Evolutionary conservation across 768 basidiomycete species (phyloP), one percentile per base, ranked within the genome.

Genomic region (Amanita rubescens): DNA sequence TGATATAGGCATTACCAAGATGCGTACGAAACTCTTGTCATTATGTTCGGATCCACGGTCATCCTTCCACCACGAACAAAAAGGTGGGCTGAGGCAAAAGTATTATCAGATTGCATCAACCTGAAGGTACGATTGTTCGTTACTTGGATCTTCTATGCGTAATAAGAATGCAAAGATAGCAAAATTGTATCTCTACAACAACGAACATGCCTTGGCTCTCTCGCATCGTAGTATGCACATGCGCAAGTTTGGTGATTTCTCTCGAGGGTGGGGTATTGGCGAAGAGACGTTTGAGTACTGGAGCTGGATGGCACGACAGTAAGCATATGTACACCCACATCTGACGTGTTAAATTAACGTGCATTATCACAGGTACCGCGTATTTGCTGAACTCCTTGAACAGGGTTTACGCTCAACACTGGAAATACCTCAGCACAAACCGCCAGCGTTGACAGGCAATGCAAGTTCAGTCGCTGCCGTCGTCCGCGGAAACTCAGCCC

Each of bases 21-120:
- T 61, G 92, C 91, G 11, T 95, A 95, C 71, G 79, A 79, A 33
- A 85, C 79, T 48, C 73, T 97, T 3, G 75, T 84, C 46, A 83
- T 87, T 53, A 93, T 96, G 87, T 95, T 97, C 63, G 83, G 85
- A 2, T 92, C 91, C 6, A 87, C 87, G 1, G 83, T 84, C 4
- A 87, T 90, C 47, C 71, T 96, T 7, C 90, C 90, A 1, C 93
- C 94, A 5, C 81, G 95, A 8, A 97, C 94, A 1, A 99, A 98
- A 65, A 79, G 95, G 27, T 98, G 95, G 95, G 94, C 94, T 14
- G 96, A 99, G 67, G 95, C 95, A 3, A 96, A 94, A 67, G 96
- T 98, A 1, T 77, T 98, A 2, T 93, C 91, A 0, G 96, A 99
- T 64, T 90, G 91, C 58, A 85, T 97, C 57, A 90, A 85, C 55